Evolutionary conservation across 2,329 filamentous ascomycete genomes (phyloP), one percentile per base, ranked within the genome.

Genomic region (Aurifilum marmelostoma): DNA sequence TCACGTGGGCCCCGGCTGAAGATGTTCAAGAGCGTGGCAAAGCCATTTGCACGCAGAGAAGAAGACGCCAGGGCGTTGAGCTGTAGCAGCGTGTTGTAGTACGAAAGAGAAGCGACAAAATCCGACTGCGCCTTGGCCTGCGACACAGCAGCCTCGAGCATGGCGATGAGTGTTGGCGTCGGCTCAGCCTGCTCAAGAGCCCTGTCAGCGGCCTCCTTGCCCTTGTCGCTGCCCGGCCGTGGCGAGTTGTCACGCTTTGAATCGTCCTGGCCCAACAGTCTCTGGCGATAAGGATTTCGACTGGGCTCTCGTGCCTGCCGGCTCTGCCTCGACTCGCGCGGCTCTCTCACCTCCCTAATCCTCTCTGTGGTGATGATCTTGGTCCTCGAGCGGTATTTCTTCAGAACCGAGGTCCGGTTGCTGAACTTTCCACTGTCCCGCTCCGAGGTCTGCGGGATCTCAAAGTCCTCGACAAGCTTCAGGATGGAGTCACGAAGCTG

Each of bases 101-200:
- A 97, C 65, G 92, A 85, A 74, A 97, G 92, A 1, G 93, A 91
- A 39, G 91, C 91, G 63, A 96, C 89, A 75, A 94, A 97, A 76
- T 97, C 93, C 0, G 91, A 92, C 71, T 92, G 88, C 32, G 91
- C 89, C 73, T 92, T 89, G 67, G 92, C 94, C 76, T 93, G 91
- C 0, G 89, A 85, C 73, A 91, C 92, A 21, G 92, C 92, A 24
- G 91, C 90, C 72, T 91, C 89, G 37, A 94, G 85, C 90, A 94
- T 94, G 1, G 87, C 85, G 54, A 92, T 84, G 14, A 93, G 80
- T 6, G 91, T 85, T 0, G 86, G 77, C 34, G 80, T 73, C 14
- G 74, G 71, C 75, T 87, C 82, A 69, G 84, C 77, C 73, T 84
- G 79, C 12, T 79, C 78, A 11, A 76, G 74, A 71, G 66, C 61